Conservation (phyloP, 1,139 yeast genomes). For the Kurtzmaniella natalensis region DNA sequence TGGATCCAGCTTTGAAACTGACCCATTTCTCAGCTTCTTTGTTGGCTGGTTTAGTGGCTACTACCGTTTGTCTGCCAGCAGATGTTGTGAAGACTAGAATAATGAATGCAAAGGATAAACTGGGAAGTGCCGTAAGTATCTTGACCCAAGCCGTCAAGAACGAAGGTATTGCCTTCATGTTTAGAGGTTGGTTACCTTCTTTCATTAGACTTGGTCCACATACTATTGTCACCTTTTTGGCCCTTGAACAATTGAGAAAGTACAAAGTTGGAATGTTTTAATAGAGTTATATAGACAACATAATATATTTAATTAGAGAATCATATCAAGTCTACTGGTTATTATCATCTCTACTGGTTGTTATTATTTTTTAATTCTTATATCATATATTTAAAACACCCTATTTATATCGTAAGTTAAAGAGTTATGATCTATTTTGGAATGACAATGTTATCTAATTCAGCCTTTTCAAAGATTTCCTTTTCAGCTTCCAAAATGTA, state of each 20-base stretch:
- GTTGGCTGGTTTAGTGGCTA: slow-evolving; percentile 80
- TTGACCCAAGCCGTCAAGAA: slow-evolving; percentile 52
- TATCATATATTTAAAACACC: too few species aligned
- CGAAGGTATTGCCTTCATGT: slow-evolving; percentile 78
- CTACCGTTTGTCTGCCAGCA: slow-evolving; percentile 89
- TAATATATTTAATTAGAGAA: too few species aligned
- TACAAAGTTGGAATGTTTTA: slow-evolving; percentile 46
- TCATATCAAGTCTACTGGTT: too few species aligned
- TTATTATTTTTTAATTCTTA: too few species aligned
- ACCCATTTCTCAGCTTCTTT: slow-evolving; percentile 79
- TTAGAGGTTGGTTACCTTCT: slow-evolving; percentile 89
- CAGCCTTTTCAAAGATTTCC: slow-evolving; percentile 82
- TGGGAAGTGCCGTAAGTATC: slow-evolving; percentile 47
- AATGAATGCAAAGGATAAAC: slow-evolving; percentile 63
- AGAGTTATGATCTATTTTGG: slow-evolving; percentile 11
- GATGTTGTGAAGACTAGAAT: slow-evolving; percentile 87
- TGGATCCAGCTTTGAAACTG: slow-evolving; percentile 59
- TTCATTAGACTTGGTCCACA: slow-evolving; percentile 87
- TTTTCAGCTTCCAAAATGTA: slow-evolving; percentile 92
- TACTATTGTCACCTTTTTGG: slow-evolving; percentile 80
- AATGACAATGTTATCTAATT: slow-evolving; percentile 72
- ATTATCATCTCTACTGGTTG: too few species aligned
- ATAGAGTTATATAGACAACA: slow-evolving; percentile 1
- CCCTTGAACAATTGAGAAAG: slow-evolving; percentile 70
- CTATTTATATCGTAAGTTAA: too few species aligned